phyloP scores from a whole-genome alignment of 495 filamentous ascomycete genomes.

The Massariosphaeria phaeospora region DNA sequence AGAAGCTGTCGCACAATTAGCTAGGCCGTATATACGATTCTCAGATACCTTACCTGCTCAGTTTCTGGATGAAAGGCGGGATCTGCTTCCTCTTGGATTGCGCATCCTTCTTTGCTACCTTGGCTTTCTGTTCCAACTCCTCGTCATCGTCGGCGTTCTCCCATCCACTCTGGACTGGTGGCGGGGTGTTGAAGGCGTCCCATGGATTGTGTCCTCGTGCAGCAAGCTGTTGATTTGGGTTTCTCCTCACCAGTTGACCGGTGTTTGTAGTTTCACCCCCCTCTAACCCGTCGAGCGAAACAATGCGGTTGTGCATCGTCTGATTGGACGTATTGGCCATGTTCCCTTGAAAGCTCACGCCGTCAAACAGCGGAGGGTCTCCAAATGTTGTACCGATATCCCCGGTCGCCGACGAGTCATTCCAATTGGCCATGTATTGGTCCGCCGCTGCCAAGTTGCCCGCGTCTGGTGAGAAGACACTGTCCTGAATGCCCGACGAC shows the following conservation, averaged over 20 bases:
- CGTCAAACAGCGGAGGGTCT: slow-evolving; percentile 23
- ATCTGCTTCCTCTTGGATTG: slow-evolving; percentile 87
- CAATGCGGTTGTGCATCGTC: slow-evolving; percentile 19
- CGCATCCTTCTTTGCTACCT: slow-evolving; percentile 73
- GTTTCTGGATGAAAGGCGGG: slow-evolving; percentile 95
- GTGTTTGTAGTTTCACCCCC: slow-evolving; percentile 6
- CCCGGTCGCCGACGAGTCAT: slow-evolving; percentile 4
- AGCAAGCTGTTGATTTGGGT: slow-evolving; percentile 31
- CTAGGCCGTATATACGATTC: neutral
- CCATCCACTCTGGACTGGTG: slow-evolving; percentile 14
- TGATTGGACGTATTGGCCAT: neutral
- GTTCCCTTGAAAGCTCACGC: slow-evolving; percentile 4
- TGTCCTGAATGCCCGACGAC: slow-evolving; percentile 1
- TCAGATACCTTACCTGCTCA: slow-evolving; percentile 72
- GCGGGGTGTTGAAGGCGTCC: slow-evolving; percentile 16
- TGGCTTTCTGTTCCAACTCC: slow-evolving; percentile 68
- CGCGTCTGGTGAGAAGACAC: slow-evolving; percentile 5
- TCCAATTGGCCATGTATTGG: slow-evolving; percentile 21
- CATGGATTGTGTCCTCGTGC: slow-evolving; percentile 19
- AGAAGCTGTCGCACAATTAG: slow-evolving; percentile 58
- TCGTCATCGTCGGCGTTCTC: slow-evolving; percentile 56
- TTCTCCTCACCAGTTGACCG: slow-evolving; percentile 28
- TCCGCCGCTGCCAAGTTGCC: slow-evolving; percentile 7
- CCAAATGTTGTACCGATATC: slow-evolving; percentile 11
- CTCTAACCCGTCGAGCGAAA: slow-evolving; percentile 24